Conservation (phyloP, 768 basidiomycete species). For the Epithele typhae region DNA sequence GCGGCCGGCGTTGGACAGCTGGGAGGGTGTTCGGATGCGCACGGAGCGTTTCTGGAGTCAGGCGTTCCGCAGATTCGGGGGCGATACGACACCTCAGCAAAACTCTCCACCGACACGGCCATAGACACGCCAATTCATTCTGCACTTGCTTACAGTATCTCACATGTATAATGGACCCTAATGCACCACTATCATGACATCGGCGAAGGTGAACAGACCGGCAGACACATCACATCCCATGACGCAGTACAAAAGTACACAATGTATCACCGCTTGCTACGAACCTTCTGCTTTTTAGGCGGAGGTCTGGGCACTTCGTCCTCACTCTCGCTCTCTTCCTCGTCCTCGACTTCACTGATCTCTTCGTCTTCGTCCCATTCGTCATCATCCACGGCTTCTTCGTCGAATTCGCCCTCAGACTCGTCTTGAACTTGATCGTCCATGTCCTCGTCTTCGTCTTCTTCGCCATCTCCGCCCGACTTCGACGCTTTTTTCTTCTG, state of each 20-base stretch:
- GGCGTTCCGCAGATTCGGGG: conserved; percentile 22
- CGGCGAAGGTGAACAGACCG: too few relatives aligned
- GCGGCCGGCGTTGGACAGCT: conserved; percentile 88
- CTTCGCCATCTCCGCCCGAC: conserved; percentile 36
- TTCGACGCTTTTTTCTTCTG: conserved; percentile 62
- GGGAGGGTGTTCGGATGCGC: conserved; percentile 91
- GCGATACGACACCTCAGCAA: too few relatives aligned
- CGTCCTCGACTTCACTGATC: conserved; percentile 48
- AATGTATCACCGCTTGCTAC: conserved; percentile 39
- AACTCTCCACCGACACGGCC: too few relatives aligned
- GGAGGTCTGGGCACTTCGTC: conserved; percentile 40
- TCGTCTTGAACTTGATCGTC: conserved; percentile 32
- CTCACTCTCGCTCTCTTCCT: conserved; percentile 43
- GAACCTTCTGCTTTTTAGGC: conserved; percentile 51
- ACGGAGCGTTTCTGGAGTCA: conserved; percentile 49
- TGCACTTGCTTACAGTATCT: too few relatives aligned
- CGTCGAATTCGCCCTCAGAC: conserved; percentile 33
- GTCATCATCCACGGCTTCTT: conserved; percentile 18
- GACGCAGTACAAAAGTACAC: too few relatives aligned
- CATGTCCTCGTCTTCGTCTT: conserved; percentile 31
- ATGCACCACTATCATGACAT: too few relatives aligned
- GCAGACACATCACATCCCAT: too few relatives aligned
- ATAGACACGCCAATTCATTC: too few relatives aligned
- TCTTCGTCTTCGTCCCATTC: conserved; percentile 62
- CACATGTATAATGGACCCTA: too few relatives aligned